These are phyloP conservation scores for Hanseniaspora lachancei DNA, from an alignment of 805 yeast genomes.

Conservation along the genomic window DNA sequence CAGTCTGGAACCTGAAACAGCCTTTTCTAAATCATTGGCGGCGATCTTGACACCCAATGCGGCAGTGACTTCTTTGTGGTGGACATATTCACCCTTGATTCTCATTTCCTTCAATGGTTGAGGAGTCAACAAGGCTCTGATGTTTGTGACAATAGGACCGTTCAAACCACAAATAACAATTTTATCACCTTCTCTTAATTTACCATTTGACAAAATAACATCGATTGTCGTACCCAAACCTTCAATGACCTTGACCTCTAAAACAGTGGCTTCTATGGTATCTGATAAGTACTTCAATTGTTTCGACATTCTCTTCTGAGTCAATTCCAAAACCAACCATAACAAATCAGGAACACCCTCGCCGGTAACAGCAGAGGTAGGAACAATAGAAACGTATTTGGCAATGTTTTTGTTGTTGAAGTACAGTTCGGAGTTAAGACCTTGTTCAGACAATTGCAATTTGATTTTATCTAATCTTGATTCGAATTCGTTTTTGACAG, in stretches of 20 bases:
- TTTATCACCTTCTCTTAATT: constrained; percentile 86
- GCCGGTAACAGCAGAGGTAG: constrained; percentile 98
- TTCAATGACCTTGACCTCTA: constrained; percentile 95
- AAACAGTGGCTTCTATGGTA: constrained; percentile 85
- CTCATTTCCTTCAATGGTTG: constrained; percentile 95
- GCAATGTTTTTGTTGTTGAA: constrained; percentile 89
- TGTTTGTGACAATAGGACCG: constrained; percentile 94
- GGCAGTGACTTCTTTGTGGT: constrained; percentile 95
- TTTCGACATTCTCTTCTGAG: constrained; percentile 97
- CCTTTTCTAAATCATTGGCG: constrained; percentile 94
- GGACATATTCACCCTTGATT: constrained; percentile 90
- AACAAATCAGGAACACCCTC: constrained; percentile 99
- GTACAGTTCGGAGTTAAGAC: constrained; percentile 92
- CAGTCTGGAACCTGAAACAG: constrained; percentile 96
- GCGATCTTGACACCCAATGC: constrained; percentile 98
- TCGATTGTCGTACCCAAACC: constrained; percentile 98
- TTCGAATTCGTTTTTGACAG: constrained; percentile 87
- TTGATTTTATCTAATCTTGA: constrained; percentile 74
- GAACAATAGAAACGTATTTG: constrained; percentile 88
- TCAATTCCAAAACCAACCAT: constrained; percentile 86
- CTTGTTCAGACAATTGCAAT: constrained; percentile 91
- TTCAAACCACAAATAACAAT: constrained; percentile 93
- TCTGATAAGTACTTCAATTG: constrained; percentile 86
- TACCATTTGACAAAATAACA: constrained; percentile 94
- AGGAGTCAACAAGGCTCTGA: constrained; percentile 91